Conservation (phyloP, 2,329 filamentous ascomycete genomes). For the Neopestalotiopsis clavispora region DNA sequence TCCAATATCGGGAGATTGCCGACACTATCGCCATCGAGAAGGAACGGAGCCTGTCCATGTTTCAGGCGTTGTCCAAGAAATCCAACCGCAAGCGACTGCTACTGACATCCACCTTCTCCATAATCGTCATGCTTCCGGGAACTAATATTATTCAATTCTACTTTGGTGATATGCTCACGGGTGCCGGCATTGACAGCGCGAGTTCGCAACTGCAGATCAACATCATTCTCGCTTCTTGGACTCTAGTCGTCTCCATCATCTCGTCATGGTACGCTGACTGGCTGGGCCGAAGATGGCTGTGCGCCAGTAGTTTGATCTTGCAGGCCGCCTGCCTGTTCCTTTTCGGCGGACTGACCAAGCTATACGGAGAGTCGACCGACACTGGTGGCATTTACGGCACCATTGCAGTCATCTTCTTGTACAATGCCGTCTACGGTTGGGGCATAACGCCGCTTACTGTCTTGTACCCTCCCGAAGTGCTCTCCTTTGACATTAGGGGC, state of each 20-base stretch:
- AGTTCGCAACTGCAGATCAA: slow-evolving; percentile 41
- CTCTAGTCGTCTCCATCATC: slow-evolving; percentile 19
- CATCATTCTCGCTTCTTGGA: slow-evolving; percentile 13
- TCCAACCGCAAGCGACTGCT: slow-evolving; percentile 40
- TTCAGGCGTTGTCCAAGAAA: not conserved
- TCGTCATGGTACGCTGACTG: slow-evolving; percentile 14
- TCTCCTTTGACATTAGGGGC: slow-evolving; percentile 32
- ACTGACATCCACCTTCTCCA: slow-evolving; percentile 40
- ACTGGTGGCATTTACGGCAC: slow-evolving; percentile 20
- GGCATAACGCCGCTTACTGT: slow-evolving; percentile 33
- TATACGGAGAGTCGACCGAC: slow-evolving; percentile 10
- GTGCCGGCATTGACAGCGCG: slow-evolving; percentile 48
- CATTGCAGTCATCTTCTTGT: slow-evolving; percentile 31
- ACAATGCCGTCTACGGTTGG: slow-evolving; percentile 32
- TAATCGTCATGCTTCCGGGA: slow-evolving; percentile 39
- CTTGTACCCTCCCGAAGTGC: slow-evolving; percentile 34
- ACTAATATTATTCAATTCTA: slow-evolving; percentile 48
- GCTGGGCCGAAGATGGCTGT: slow-evolving; percentile 5
- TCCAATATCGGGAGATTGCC: slow-evolving; percentile 2
- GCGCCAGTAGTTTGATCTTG: not conserved
- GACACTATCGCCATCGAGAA: not conserved
- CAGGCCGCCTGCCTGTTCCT: slow-evolving; percentile 19
- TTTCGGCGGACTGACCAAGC: slow-evolving; percentile 16
- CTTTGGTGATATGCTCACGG: slow-evolving; percentile 46
- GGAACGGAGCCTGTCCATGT: not conserved